phyloP scores from a whole-genome alignment of 2,329 filamentous ascomycete species.

The Ascochyta viciae-villosae region DNA sequence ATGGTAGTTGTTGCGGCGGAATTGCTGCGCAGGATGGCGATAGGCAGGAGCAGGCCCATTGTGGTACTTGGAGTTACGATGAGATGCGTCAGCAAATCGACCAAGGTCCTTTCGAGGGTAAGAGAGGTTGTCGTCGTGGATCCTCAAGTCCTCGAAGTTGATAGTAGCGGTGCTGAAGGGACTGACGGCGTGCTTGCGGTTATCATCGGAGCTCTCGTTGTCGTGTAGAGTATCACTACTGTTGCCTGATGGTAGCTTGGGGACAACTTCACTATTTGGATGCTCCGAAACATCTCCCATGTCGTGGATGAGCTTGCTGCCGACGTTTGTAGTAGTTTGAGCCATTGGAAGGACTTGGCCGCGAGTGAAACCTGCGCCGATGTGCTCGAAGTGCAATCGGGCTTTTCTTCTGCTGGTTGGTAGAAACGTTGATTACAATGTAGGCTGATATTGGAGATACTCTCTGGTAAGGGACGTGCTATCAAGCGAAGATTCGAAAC shows the following conservation, averaged over 20 bases:
- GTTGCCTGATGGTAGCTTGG: conserved; percentile 14
- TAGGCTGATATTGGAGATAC: background rate
- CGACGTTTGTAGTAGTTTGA: no score
- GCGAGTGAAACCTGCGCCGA: background rate
- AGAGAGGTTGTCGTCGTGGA: conserved; percentile 6
- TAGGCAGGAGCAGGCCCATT: background rate
- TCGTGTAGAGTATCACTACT: conserved; percentile 25
- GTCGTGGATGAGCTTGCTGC: background rate
- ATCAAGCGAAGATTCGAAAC: no score
- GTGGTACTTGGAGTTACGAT: conserved; percentile 7
- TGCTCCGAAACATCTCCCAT: background rate
- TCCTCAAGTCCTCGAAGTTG: conserved; percentile 18
- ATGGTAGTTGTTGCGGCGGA: background rate
- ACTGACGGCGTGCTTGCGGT: conserved; percentile 10
- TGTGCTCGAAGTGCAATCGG: background rate
- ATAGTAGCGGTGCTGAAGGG: conserved; percentile 22
- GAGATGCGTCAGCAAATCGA: conserved; percentile 16
- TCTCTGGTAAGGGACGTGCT: background rate
- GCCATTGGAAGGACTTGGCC: background rate
- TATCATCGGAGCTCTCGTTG: conserved; percentile 5
- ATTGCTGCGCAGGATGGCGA: background rate
- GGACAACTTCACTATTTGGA: background rate
- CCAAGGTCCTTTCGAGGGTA: background rate
- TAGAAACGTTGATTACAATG: background rate
- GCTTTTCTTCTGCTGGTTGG: background rate